A percentile compares a stretch with the other conserved stretches of the same genome.
These are phyloP conservation scores for Cucurbita argyrosperma DNA, from an alignment of 306 rosid genomes.

Conservation along the genomic window DNA sequence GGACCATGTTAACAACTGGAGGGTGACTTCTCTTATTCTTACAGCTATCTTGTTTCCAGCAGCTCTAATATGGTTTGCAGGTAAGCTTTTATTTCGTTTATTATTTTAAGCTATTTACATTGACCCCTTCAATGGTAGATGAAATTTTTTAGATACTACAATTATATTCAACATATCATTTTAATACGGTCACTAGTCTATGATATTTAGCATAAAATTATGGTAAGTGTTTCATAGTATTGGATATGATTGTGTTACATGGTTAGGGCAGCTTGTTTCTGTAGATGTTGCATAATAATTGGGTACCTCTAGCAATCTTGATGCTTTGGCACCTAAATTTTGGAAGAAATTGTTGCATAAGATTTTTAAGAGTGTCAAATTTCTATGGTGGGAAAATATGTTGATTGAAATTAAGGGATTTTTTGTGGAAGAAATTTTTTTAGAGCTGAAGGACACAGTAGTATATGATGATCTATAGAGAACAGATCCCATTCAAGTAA, in stretches of 20 bases:
- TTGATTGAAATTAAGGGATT: background rate
- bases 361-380: background rate
- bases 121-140: background rate
- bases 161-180: background rate
- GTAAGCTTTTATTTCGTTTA: constrained; percentile 20
- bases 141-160: background rate
- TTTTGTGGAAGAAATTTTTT: too few species aligned
- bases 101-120: background rate
- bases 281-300: background rate
- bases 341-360: background rate
- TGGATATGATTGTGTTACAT: background rate
- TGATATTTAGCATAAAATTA: background rate
- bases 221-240: background rate
- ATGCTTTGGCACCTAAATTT: background rate
- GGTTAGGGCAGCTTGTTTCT: background rate
- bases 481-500: too few species aligned
- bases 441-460: too few species aligned
- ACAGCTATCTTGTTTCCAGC: constrained; percentile 53
- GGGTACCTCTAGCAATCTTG: background rate
- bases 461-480: too few species aligned
- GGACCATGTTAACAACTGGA: constrained; percentile 62
- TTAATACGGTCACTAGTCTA: background rate
- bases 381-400: too few species aligned
- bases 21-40: constrained; percentile 47
- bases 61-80: constrained; percentile 61